A percentile compares a stretch with the other conserved stretches of the same genome.
Conservation (phyloP, 306 rosid species). For the Quercus rubra region DNA sequence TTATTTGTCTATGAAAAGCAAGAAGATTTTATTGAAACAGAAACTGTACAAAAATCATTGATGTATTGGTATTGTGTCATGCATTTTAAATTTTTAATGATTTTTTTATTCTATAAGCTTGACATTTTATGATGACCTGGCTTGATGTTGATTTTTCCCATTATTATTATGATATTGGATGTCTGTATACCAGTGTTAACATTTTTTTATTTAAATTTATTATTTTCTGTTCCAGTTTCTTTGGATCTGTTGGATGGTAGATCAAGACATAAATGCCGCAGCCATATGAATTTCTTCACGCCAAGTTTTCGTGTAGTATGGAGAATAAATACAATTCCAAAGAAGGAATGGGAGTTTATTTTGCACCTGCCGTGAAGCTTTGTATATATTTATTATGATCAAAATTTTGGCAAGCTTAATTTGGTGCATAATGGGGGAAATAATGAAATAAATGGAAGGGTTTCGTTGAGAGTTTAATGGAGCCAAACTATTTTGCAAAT, state of each 20-base stretch:
- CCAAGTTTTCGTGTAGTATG: neutral
- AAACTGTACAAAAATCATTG: neutral
- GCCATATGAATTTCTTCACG: neutral
- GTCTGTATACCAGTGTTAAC: neutral
- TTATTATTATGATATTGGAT: neutral
- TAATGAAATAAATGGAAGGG: neutral
- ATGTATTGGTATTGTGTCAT: neutral
- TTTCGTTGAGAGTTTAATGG: neutral
- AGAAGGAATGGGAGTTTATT: neutral
- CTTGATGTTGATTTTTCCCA: too few relatives aligned
- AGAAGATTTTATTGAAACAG: too few relatives aligned
- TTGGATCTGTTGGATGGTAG: slow-evolving; percentile 51
- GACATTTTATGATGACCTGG: too few relatives aligned
- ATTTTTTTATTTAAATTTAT: neutral
- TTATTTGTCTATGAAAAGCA: too few relatives aligned
- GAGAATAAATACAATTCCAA: neutral
- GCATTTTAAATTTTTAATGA: neutral
- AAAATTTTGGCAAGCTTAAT: too few relatives aligned
- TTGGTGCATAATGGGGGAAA: neutral
- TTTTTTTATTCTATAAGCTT: neutral
- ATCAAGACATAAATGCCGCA: neutral
- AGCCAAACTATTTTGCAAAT: neutral
- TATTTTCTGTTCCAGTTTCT: slow-evolving; percentile 37
- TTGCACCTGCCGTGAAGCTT: neutral
- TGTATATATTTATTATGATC: neutral